Evolutionary conservation across 306 rosid genomes (phyloP), one percentile per base, ranked within the genome.

Genomic region (Ochetophila trinervis): DNA sequence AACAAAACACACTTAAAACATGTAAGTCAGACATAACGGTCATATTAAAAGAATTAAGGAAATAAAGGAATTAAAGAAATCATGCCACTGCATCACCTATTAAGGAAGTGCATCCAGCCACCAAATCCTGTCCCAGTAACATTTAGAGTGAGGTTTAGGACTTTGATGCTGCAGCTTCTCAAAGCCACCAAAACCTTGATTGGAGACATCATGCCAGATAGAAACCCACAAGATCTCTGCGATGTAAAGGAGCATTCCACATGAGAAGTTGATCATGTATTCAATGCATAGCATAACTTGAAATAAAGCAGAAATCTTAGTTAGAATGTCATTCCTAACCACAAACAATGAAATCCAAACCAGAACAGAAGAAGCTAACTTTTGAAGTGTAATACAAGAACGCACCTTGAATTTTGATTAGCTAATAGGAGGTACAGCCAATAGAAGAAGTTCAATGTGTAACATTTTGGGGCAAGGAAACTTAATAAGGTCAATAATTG

Each of bases 131-230:
- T 36, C 42, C 87, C 91, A 19, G 79, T 71, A 58, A 90, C 96
- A 84, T 83, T 93, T 60, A 97, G 84, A 57, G 87, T 84, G 66
- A 87, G 87, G 57, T 77, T 87, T 72, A 51, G 99, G 97, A 76
- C 97, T 93, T 86, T 97, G 83, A 73, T 90, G 96, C 79, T 93
- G 88, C 66, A 90, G 82, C 74, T 97, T 86, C 67, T 93, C 99
- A 40, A 93, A 90, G 83, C 90, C 99, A 5, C 99, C 86, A 72
- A 90, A 87, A 79, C 96, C 91, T 83, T 87, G 99, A 85, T 86
- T 93, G 83, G 99, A n/a, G n/a, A 90, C 91, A 90, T 78, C 97
- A 86, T 87, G 80, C 90, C 96, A 74, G n/a, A n/a, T n/a, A n/a
- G 97, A 90, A 76, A 90, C 96, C 66, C 91, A 85, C 57, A 93